Conservation (phyloP, 441 rosid genomes). For the Pelargonium fulgidum region DNA sequence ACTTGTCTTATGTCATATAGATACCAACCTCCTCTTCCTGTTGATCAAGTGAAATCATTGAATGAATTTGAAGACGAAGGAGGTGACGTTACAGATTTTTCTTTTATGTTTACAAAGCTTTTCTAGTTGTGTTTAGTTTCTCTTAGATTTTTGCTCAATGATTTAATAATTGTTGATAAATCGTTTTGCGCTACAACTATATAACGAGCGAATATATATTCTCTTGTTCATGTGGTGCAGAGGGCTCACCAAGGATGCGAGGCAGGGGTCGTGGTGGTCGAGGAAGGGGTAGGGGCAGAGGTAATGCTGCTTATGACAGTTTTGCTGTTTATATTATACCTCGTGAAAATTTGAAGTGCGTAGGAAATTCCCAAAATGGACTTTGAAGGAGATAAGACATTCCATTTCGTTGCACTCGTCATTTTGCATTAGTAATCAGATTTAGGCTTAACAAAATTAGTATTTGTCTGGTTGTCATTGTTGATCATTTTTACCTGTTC, state of each 20-base stretch:
- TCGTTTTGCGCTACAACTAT: not conserved
- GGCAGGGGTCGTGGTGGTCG: conserved; percentile 31
- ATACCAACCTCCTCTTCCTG: conserved; percentile 37
- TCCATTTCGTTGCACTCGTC: no score
- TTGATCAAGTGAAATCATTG: conserved; percentile 31
- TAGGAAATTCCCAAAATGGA: no score
- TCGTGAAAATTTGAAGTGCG: no score
- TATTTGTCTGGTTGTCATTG: no score
- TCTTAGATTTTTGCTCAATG: not conserved
- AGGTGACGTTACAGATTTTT: conserved; percentile 18
- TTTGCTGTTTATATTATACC: no score
- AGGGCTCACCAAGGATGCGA: conserved; percentile 22
- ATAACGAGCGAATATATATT: not conserved
- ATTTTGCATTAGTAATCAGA: no score
- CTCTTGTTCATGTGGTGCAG: conserved; percentile 12
- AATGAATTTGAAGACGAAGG: conserved; percentile 32
- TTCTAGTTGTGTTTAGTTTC: not conserved
- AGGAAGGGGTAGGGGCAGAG: conserved; percentile 34
- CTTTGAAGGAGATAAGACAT: no score
- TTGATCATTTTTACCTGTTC: no score
- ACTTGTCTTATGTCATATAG: conserved; percentile 16
- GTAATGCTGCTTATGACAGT: conserved; percentile 9
- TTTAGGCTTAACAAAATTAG: no score
- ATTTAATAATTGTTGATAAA: not conserved
- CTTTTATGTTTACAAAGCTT: not conserved